Conservation (phyloP, 2,329 filamentous ascomycete species). For the Tolypocladium inflatum region DNA sequence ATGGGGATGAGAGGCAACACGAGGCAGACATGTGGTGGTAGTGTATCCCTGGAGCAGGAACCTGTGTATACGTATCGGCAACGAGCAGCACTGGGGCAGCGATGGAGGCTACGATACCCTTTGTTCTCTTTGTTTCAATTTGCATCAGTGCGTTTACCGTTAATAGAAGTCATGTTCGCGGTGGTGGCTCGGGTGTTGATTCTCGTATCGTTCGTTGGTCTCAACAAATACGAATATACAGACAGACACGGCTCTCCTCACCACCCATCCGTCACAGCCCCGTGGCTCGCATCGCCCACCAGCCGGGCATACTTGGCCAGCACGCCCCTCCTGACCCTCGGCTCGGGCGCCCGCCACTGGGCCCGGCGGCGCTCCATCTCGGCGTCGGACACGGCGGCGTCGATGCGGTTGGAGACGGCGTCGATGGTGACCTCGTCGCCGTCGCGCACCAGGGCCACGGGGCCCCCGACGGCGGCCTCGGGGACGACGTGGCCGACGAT, state of each 20-base stretch:
- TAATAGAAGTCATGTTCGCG: conserved; percentile 1
- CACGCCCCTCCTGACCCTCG: conserved; percentile 69
- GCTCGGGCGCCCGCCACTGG: conserved; percentile 61
- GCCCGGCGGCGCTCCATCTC: conserved; percentile 57
- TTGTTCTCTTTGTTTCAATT: not conserved
- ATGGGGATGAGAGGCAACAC: not conserved
- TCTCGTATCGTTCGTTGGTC: not conserved
- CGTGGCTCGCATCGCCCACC: conserved; percentile 86
- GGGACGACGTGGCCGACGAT: conserved; percentile 91
- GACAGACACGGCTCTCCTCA: conserved; percentile 5
- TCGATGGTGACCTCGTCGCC: conserved; percentile 83
- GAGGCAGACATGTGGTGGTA: not conserved
- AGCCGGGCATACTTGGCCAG: conserved; percentile 83
- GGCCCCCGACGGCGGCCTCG: conserved; percentile 81
- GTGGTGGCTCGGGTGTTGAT: not conserved
- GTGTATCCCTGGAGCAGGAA: not conserved
- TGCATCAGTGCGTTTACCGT: not conserved
- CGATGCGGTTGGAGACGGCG: conserved; percentile 70
- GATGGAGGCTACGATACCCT: conserved; percentile 4
- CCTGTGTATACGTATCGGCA: not conserved
- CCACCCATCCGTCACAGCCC: conserved; percentile 68
- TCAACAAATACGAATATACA: not conserved
- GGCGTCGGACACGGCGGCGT: conserved; percentile 53
- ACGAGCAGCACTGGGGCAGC: not conserved
- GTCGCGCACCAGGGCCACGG: conserved; percentile 71